Base-by-base conservation (phyloP, 2,329 filamentous ascomycete species). In the Diaporthe citri region DNA sequence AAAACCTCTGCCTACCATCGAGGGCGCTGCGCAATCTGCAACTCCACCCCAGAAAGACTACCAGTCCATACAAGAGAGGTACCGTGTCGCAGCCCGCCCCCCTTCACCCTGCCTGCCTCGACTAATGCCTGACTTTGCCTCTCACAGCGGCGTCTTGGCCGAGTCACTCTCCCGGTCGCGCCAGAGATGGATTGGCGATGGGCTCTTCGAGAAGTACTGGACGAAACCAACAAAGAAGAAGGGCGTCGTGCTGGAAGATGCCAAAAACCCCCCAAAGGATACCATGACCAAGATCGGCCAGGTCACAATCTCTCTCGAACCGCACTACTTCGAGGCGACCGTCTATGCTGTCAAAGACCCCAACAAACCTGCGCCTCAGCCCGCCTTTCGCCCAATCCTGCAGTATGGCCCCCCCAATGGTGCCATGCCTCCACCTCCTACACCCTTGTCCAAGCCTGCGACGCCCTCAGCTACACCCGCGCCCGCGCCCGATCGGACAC, bases 141-240 rank as follows among this genome's bases (percentile, higher is more conserved):
- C 28, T 75, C 75, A 69, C 79, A 95, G 94, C 83, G 93, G 93
- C 78, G 93, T 96, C 28, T 86, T 96, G 74, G 88, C 90, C 79
- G 93, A 95, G 78, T 95, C 94, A 2, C 87, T 97, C 36, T 85
- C 90, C 67, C 89, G 93, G 80, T 97, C 94, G 79, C 92, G 93
- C 75, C 88, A 92, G 74, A 91, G 89, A 88, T 95, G 93, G 93
- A 89, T 93, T 34, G 89, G 87, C 80, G 91, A 93, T 78, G 92
- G 93, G 41, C 88, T 95, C 64, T 94, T 95, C 79, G 92, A 95
- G 78, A 93, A 91, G 79, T 95, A 93, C 82, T 95, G 93, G 93
- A 90, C 91, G 12, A 95, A 95, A 80, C 93, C 93, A 4, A 86
- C 86, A 56, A 93, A 93, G 83, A 90, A 90, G 77, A 94, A 93